These are phyloP conservation scores for Penicillium sp. DNA, from an alignment of 2,329 filamentous ascomycete species.

Conservation along the genomic window DNA sequence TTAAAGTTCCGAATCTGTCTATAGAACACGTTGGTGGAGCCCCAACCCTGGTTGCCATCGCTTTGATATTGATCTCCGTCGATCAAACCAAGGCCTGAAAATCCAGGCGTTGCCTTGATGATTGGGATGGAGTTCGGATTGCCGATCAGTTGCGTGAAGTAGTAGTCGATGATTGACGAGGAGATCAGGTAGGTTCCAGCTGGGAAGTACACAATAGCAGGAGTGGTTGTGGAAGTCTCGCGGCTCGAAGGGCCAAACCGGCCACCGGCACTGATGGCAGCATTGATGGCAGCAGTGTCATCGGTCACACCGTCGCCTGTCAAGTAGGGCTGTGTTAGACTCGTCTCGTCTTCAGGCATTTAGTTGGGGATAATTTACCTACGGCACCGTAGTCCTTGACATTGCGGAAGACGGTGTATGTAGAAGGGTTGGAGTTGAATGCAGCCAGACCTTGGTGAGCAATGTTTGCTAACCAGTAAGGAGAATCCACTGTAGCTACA, in stretches of 20 bases:
- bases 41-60: conserved; percentile 39
- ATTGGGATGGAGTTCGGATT: conserved; percentile 60
- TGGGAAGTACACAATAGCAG: conserved; percentile 60
- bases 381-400: conserved; percentile 36
- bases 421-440: conserved; percentile 28
- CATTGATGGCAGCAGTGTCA: conserved; percentile 59
- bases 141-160: conserved; percentile 64
- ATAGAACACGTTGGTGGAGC: conserved; percentile 63
- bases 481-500: conserved; percentile 16
- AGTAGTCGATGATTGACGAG: conserved; percentile 61
- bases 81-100: conserved; percentile 59
- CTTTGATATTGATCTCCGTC: conserved; percentile 57
- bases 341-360: conserved; percentile 45
- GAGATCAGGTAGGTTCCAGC: conserved; percentile 61
- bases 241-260: conserved; percentile 47
- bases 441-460: conserved; percentile 34
- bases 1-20: conserved; percentile 66
- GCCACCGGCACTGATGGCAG: conserved; percentile 47
- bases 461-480: conserved; percentile 38
- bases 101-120: conserved; percentile 56
- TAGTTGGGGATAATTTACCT: conserved; percentile 31
- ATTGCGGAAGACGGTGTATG: conserved; percentile 32
- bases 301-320: conserved; percentile 53
- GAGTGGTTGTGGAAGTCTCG: conserved; percentile 51
- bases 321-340: conserved; percentile 1